Evolutionary conservation across 1,284 basidiomycete genomes (phyloP).

Genomic region (Leccinum solheimii): DNA sequence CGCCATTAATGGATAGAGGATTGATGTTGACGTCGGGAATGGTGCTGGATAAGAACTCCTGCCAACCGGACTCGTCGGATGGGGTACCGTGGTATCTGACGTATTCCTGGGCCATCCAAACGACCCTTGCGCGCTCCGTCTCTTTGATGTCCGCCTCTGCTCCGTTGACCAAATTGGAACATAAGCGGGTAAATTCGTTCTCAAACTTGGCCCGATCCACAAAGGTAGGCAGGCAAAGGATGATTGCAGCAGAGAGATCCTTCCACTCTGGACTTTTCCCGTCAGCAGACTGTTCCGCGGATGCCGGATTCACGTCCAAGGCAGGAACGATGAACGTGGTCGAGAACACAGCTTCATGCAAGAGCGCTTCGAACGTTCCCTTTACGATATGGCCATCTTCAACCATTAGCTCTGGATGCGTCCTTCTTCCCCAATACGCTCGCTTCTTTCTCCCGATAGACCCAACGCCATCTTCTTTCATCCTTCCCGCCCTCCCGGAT

Average conservation of each 20-base stretch:
- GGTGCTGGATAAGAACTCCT: constrained; percentile 52
- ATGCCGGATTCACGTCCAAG: constrained; percentile 12
- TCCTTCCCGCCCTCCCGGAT: constrained; percentile 30
- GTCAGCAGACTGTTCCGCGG: constrained; percentile 13
- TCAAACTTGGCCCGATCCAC: constrained; percentile 61
- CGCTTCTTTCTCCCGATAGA: constrained; percentile 54
- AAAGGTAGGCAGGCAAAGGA: constrained; percentile 59
- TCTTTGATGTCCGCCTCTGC: constrained; percentile 46
- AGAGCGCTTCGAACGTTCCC: constrained; percentile 72
- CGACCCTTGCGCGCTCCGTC: constrained; percentile 46
- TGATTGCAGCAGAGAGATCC: constrained; percentile 57
- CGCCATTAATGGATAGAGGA: constrained; percentile 23
- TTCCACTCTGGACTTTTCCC: constrained; percentile 47
- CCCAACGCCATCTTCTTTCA: constrained; percentile 36
- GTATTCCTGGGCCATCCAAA: constrained; percentile 68
- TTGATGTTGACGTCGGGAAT: constrained; percentile 41
- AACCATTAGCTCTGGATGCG: constrained; percentile 67
- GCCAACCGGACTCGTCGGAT: constrained; percentile 56
- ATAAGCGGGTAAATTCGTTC: constrained; percentile 65
- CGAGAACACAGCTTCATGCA: constrained; percentile 79
- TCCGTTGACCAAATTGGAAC: constrained; percentile 60
- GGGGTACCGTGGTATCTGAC: constrained; percentile 55
- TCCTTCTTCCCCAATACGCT: constrained; percentile 75
- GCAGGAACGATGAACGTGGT: constrained; percentile 50
- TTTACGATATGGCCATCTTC: constrained; percentile 48